phyloP scores from a whole-genome alignment of 1,284 basidiomycete species.

The Apiotrichum gracile region DNA sequence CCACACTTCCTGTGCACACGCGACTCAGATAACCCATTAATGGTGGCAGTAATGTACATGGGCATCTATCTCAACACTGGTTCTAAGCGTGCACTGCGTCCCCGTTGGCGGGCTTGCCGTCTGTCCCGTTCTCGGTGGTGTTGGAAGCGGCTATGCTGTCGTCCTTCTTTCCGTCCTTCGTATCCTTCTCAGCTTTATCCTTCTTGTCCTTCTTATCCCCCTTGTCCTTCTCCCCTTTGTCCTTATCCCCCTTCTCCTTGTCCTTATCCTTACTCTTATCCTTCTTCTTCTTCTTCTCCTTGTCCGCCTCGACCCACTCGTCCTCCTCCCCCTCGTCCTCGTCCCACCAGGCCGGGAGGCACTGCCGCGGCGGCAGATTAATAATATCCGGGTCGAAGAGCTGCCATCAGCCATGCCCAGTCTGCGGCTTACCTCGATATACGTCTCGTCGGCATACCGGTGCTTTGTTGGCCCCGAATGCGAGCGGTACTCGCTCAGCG shows the following conservation, averaged over 20 bases:
- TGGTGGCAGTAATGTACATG: too few relatives aligned
- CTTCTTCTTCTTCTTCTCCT: constrained; percentile 14
- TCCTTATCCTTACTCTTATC: not conserved
- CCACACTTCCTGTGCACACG: too few relatives aligned
- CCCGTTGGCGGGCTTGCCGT: too few relatives aligned
- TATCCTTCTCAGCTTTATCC: not conserved
- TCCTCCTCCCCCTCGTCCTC: constrained; percentile 10
- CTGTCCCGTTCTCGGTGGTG: too few relatives aligned
- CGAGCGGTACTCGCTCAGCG: constrained; percentile 42
- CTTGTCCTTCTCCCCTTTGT: not conserved
- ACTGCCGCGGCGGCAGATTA: constrained; percentile 31
- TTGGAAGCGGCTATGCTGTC: too few relatives aligned
- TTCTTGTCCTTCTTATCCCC: not conserved
- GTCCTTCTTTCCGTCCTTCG: not conserved
- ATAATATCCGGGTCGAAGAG: constrained; percentile 44
- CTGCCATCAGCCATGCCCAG: constrained; percentile 13
- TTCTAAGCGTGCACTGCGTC: too few relatives aligned
- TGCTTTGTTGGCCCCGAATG: constrained; percentile 43
- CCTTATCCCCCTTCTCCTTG: constrained; percentile 1
- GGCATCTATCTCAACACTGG: too few relatives aligned
- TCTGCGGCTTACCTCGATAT: constrained; percentile 37
- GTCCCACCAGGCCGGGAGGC: constrained; percentile 35
- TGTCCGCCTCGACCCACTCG: constrained; percentile 15
- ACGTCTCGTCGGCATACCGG: constrained; percentile 45
- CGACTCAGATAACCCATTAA: too few relatives aligned